phyloP scores from a whole-genome alignment of 2,329 filamentous ascomycete species.

The Ophioceras dolichostomum region DNA sequence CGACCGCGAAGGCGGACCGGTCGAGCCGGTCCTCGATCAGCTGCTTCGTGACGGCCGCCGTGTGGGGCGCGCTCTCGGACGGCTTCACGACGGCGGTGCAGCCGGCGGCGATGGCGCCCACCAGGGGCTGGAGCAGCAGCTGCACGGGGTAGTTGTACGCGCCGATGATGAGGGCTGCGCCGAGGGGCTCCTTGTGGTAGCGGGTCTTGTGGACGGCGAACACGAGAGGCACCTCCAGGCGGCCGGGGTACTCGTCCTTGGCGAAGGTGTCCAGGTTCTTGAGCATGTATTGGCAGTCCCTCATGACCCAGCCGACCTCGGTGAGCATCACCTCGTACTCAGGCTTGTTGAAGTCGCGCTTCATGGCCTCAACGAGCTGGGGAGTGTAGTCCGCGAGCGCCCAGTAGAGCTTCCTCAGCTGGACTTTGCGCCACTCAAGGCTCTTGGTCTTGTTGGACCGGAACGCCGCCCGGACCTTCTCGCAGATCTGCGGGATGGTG shows the following conservation, averaged over 20 bases:
- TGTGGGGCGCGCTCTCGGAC: constrained; percentile 66
- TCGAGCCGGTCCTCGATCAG: constrained; percentile 69
- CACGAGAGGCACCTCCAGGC: constrained; percentile 50
- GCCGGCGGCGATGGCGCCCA: constrained; percentile 85
- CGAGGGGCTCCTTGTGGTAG: constrained; percentile 79
- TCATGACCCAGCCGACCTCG: constrained; percentile 69
- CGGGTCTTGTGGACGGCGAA: constrained; percentile 60
- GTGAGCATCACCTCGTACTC: constrained; percentile 59
- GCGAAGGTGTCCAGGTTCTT: constrained; percentile 71
- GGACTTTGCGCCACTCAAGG: constrained; percentile 67
- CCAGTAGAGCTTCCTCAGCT: constrained; percentile 95
- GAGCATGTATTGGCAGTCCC: constrained; percentile 68
- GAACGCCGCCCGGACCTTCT: constrained; percentile 56
- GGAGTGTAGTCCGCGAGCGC: constrained; percentile 66
- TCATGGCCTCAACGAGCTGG: constrained; percentile 62
- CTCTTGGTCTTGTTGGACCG: constrained; percentile 70
- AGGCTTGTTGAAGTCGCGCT: constrained; percentile 68
- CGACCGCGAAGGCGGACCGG: constrained; percentile 57
- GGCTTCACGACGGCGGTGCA: constrained; percentile 88
- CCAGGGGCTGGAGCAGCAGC: constrained; percentile 62
- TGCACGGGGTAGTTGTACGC: constrained; percentile 92
- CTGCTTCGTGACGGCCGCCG: constrained; percentile 68
- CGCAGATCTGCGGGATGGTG: constrained; percentile 49
- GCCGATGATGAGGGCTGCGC: constrained; percentile 73
- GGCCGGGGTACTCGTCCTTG: constrained; percentile 61